phyloP scores from a whole-genome alignment of 257 asterid genomes.

The Solanum gracilifrons region DNA sequence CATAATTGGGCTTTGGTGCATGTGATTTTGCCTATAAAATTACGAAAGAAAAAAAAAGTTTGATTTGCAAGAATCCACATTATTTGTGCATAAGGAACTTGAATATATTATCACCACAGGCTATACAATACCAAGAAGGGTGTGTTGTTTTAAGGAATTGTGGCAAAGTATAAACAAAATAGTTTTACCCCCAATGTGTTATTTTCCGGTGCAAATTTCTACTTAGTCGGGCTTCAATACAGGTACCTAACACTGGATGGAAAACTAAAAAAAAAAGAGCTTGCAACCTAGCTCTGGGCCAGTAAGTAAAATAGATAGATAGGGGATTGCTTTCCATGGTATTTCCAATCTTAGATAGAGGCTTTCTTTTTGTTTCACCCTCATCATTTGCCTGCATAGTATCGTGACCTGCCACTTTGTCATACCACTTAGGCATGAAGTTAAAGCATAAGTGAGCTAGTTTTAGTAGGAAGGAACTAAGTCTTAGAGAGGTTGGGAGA shows the following conservation, averaged over 20 bases:
- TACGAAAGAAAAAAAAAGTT: too few species aligned
- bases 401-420: too few species aligned
- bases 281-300: not conserved
- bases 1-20: conserved; percentile 32
- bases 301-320: not conserved
- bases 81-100: not conserved
- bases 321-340: conserved; percentile 31
- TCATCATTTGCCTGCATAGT: conserved; percentile 21
- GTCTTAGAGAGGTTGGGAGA: too few species aligned
- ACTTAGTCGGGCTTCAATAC: too few species aligned
- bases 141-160: not conserved
- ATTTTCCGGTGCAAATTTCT: accelerated
- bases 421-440: too few species aligned
- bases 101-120: not conserved
- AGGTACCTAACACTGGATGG: too few species aligned
- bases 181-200: too few species aligned
- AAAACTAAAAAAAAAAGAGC: too few species aligned
- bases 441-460: too few species aligned
- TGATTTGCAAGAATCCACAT: not conserved
- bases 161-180: not conserved
- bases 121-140: not conserved
- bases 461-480: too few species aligned
- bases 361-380: conserved; percentile 39
- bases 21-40: conserved; percentile 37
- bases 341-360: conserved; percentile 75